These are phyloP conservation scores for Neonectria coccinea DNA, from an alignment of 2,329 filamentous ascomycete genomes.

Conservation along the genomic window DNA sequence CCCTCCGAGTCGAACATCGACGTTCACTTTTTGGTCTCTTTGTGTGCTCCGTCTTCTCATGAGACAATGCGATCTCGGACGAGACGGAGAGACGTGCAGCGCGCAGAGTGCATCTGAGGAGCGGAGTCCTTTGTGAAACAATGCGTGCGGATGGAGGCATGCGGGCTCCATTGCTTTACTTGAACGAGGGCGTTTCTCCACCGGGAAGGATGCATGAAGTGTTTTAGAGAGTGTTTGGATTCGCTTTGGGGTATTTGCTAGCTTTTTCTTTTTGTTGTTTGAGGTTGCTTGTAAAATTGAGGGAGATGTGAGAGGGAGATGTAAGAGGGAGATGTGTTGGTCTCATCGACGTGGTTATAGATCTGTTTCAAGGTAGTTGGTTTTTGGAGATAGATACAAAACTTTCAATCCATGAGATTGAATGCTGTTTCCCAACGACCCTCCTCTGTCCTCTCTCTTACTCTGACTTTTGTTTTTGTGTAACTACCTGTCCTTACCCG, in stretches of 20 bases:
- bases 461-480: neutral
- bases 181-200: neutral
- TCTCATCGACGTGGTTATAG: too few relatives aligned
- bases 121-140: slow-evolving; percentile 18
- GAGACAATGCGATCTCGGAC: slow-evolving; percentile 2
- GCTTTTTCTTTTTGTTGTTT: neutral
- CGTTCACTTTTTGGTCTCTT: neutral
- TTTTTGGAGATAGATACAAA: too few relatives aligned
- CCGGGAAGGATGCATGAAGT: neutral
- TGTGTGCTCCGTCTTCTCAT: slow-evolving; percentile 2
- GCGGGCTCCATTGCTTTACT: slow-evolving; percentile 5
- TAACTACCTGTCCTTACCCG: neutral
- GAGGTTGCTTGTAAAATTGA: neutral
- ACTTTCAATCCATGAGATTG: neutral
- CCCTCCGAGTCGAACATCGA: neutral
- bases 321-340: neutral
- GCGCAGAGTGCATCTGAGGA: neutral
- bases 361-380: too few relatives aligned
- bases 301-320: neutral
- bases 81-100: slow-evolving; percentile 5
- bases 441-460: neutral
- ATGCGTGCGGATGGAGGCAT: neutral
- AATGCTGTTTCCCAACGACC: neutral
- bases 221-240: neutral
- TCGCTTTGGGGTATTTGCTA: neutral